Evolutionary conservation across 2,329 filamentous ascomycete genomes (phyloP).

Genomic region (Pestalotiopsis sp.): DNA sequence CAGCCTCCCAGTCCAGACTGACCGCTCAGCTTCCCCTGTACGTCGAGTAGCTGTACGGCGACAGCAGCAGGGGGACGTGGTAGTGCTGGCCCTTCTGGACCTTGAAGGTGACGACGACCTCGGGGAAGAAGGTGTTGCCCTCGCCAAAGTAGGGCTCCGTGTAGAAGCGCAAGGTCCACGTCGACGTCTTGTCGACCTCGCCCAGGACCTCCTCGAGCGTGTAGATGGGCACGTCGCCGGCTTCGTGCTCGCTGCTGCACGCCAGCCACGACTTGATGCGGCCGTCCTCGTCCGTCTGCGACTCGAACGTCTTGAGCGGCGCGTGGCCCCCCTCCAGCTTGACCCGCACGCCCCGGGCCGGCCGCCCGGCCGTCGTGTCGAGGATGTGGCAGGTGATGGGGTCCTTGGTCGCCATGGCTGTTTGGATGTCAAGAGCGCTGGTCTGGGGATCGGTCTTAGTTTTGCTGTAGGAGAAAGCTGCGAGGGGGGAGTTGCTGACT

Average conservation of each 20-base stretch:
- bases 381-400: slow-evolving; percentile 87
- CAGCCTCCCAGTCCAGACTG: neutral
- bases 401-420: slow-evolving; percentile 46
- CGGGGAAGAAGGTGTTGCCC: slow-evolving; percentile 62
- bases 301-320: slow-evolving; percentile 57
- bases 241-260: slow-evolving; percentile 49
- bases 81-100: slow-evolving; percentile 66
- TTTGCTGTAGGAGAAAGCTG: neutral
- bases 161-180: slow-evolving; percentile 74
- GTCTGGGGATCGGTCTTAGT: neutral
- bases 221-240: slow-evolving; percentile 59
- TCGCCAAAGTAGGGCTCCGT: slow-evolving; percentile 71
- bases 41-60: slow-evolving; percentile 80
- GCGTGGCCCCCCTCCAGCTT: slow-evolving; percentile 52
- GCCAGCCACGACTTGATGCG: slow-evolving; percentile 71
- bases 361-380: slow-evolving; percentile 75
- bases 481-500: neutral
- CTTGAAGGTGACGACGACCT: slow-evolving; percentile 56
- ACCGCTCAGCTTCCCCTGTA: slow-evolving; percentile 68
- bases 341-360: slow-evolving; percentile 67
- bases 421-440: neutral
- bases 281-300: slow-evolving; percentile 75
- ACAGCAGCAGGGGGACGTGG: slow-evolving; percentile 77
- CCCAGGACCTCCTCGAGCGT: slow-evolving; percentile 58
- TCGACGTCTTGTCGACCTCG: slow-evolving; percentile 45